Evolutionary conservation across 805 yeast genomes (phyloP), one percentile per base, ranked within the genome.

Genomic region (Candida ortonii): DNA sequence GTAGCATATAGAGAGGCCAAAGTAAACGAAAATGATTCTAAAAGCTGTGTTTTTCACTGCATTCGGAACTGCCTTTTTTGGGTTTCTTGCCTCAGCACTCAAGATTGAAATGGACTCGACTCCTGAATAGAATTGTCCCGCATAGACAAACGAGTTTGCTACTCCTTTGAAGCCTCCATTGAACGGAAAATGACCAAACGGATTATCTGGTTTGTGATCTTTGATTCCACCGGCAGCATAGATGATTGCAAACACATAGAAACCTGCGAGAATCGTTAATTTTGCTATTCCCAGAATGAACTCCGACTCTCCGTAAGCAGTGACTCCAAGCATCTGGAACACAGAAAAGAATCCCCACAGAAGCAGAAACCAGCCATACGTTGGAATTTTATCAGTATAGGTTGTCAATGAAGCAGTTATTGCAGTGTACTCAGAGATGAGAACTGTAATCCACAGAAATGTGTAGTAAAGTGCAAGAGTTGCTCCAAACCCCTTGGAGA

Each of bases 101-200:
- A 77, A 67, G 25, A 76, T 60, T 11, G 79, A 80, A 18, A 74
- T 69, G 7, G 71, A 60, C 46, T 76, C 83, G 1, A 76, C 69
- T 6, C 83, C 80, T 4, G 78, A 67, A 43, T 75, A 76, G 43
- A 76, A 76, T 2, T 79, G 73, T 16, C 79, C 73, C 21, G 80
- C 77, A 53, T 69, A 76, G 3, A 75, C 78, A 12, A 46, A 78
- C 3, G 74, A 72, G 36, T 66, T 67, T 0, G 76, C 83, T 26
- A 78, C 67, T 33, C 78, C 72, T 43, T 69, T 72, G 55, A 74
- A 73, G 0, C 78, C 79, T 26, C 56, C 41, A 4, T 60, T 59
- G 38, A 73, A 62, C 3, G 65, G 65, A 33, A 39, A 49, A 13
- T 58, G 39, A 3, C 49, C 50, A 32, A 54, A 60, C 14, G 62